These are phyloP conservation scores for Clonostachys solani DNA, from an alignment of 2,329 filamentous ascomycete genomes.

Conservation along the genomic window DNA sequence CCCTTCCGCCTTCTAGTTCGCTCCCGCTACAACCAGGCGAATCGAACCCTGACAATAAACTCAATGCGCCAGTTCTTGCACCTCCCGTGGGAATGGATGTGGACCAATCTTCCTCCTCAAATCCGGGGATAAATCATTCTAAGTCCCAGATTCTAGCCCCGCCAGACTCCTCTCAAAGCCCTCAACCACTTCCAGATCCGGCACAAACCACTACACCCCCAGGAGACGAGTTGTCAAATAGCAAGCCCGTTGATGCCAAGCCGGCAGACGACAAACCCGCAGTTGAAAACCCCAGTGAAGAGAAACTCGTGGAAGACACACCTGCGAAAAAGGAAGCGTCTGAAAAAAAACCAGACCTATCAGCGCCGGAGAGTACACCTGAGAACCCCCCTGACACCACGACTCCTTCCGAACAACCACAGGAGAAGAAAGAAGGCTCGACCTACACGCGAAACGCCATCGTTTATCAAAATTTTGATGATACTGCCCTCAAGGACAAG, in stretches of 20 bases:
- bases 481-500: slow-evolving; percentile 50
- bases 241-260: too few relatives aligned
- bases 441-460: slow-evolving; percentile 53
- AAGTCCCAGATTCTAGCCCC: slow-evolving; percentile 40
- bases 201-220: too few relatives aligned
- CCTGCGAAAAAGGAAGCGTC: too few relatives aligned
- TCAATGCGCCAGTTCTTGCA: slow-evolving; percentile 30
- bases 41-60: slow-evolving; percentile 21
- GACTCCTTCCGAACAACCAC: slow-evolving; percentile 6
- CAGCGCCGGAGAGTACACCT: too few relatives aligned
- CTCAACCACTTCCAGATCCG: not conserved
- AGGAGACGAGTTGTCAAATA: too few relatives aligned
- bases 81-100: slow-evolving; percentile 22
- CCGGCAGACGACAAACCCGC: too few relatives aligned
- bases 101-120: not conserved
- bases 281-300: too few relatives aligned
- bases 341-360: too few relatives aligned
- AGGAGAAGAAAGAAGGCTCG: slow-evolving; percentile 15
- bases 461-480: slow-evolving; percentile 56
- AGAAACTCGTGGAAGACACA: too few relatives aligned
- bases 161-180: slow-evolving; percentile 22
- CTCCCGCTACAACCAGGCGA: slow-evolving; percentile 9
- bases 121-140: slow-evolving; percentile 14
- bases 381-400: slow-evolving; percentile 4
- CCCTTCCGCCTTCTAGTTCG: slow-evolving; percentile 7